Percentiles rank a stretch among this genome's conserved stretches.
phyloP scores from a whole-genome alignment of 2,329 filamentous ascomycete species.

The Calonectria pteridis region DNA sequence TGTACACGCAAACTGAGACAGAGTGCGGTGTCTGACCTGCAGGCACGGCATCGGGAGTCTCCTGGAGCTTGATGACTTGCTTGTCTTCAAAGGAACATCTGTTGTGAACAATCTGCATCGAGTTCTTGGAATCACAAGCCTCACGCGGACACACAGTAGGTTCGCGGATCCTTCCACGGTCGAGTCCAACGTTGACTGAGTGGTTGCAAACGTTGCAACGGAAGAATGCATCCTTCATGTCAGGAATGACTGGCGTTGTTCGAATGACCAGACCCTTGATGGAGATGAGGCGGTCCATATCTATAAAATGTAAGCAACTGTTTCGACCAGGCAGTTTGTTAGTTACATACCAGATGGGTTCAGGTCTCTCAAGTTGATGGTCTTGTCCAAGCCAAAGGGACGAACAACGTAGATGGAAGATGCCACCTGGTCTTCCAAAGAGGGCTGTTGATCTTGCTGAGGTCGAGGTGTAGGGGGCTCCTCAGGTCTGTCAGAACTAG shows the following conservation, averaged over 20 bases:
- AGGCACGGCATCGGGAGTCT: conserved; percentile 94
- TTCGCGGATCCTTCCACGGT: conserved; percentile 95
- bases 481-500: conserved; percentile 81
- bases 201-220: conserved; percentile 94
- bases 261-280: conserved; percentile 97
- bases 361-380: conserved; percentile 91
- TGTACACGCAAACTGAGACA: conserved; percentile 95
- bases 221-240: conserved; percentile 99
- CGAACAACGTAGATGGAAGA: conserved; percentile 86
- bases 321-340: background rate
- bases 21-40: conserved; percentile 98
- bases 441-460: conserved; percentile 62
- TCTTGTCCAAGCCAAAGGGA: conserved; percentile 88
- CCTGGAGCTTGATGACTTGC: conserved; percentile 98
- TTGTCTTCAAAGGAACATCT: conserved; percentile 95
- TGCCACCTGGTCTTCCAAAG: conserved; percentile 84
- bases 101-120: conserved; percentile 98
- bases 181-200: conserved; percentile 89
- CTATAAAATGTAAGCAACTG: conserved; percentile 53
- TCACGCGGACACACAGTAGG: conserved; percentile 89
- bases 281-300: conserved; percentile 96
- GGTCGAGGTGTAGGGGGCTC: conserved; percentile 52
- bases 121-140: conserved; percentile 87
- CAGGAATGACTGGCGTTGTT: conserved; percentile 94
- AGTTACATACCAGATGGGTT: conserved; percentile 77